Evolutionary conservation across 345 rosid genomes (phyloP), one percentile per base, ranked within the genome.

Genomic region (Firmiana major): DNA sequence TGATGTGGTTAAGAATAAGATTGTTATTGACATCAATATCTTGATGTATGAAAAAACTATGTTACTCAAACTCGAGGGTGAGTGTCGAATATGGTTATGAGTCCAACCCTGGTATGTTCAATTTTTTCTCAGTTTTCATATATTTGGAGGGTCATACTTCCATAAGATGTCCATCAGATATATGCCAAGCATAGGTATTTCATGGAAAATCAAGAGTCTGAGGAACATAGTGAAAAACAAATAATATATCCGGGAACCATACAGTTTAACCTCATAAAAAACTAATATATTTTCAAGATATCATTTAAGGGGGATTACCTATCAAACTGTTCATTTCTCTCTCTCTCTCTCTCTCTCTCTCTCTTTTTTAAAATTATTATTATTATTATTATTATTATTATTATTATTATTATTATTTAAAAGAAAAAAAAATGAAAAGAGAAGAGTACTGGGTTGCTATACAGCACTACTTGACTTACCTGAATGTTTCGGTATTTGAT

Each of bases 401-500:
- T n/a, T n/a, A n/a, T n/a, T n/a, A n/a, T n/a, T n/a, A n/a, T n/a
- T n/a, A n/a, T n/a, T 58, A 17, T 45, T 28, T 51, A 42, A 75
- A 72, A 49, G 1, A 17, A 75, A 54, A 48, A 48, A 70, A 19
- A 46, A 36, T 17, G 11, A 12, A 19, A 46, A 24, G 17, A 49
- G 63, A 69, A 31, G 34, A 31, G 34, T 31, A 31, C 34, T 31
- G 34, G 34, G 34, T 31, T 31, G 49, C 36, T 34, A 54, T n/a
- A 60, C 12, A 13, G 31, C 40, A 53, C 75, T 69, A n/a, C 53
- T 53, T 63, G 51, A 74, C 83, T 79, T 74, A 88, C 92, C 92
- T 83, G 88, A 77, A 75, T 74, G 75, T 80, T 84, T 87, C 36
- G 80, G 80, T 31, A 84, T 58, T 78, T 75, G 87, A 72, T 83